Percentiles rank a stretch among this genome's conserved stretches.
phyloP scores from a whole-genome alignment of 345 rosid species.

The Salix dunnii region DNA sequence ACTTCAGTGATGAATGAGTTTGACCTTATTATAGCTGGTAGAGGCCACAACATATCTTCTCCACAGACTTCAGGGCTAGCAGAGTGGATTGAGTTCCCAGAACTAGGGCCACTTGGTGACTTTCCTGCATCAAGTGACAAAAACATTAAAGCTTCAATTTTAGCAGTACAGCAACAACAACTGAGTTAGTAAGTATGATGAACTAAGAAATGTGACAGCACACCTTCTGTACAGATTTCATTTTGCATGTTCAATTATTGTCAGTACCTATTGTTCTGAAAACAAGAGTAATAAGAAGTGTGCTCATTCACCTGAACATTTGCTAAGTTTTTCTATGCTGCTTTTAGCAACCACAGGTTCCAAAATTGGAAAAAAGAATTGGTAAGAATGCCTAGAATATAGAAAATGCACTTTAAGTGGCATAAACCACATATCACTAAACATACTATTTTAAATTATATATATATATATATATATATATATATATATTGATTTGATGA shows the following conservation, averaged over 20 bases:
- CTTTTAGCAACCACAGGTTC: background rate
- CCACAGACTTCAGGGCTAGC: background rate
- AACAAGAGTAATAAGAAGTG: background rate
- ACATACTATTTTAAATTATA: too few relatives aligned
- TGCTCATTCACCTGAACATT: too few relatives aligned
- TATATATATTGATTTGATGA: too few relatives aligned
- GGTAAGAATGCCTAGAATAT: background rate
- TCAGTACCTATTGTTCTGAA: background rate
- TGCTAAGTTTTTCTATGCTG: too few relatives aligned
- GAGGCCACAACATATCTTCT: background rate
- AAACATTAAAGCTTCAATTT: background rate
- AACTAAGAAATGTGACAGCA: too few relatives aligned
- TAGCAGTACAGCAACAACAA: constrained; percentile 7
- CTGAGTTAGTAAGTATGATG: too few relatives aligned
- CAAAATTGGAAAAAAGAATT: background rate
- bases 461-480: too few relatives aligned
- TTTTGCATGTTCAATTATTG: background rate
- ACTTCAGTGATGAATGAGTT: background rate
- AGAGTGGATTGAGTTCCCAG: constrained; percentile 12
- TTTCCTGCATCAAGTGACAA: constrained; percentile 2
- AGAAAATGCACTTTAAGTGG: background rate
- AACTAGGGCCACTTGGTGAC: constrained; percentile 10
- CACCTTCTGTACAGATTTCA: too few relatives aligned
- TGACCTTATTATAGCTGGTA: constrained; percentile 5
- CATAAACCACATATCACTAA: background rate